phyloP scores from a whole-genome alignment of 192 early-diverging fungal species.

The Physocladia obscura region DNA sequence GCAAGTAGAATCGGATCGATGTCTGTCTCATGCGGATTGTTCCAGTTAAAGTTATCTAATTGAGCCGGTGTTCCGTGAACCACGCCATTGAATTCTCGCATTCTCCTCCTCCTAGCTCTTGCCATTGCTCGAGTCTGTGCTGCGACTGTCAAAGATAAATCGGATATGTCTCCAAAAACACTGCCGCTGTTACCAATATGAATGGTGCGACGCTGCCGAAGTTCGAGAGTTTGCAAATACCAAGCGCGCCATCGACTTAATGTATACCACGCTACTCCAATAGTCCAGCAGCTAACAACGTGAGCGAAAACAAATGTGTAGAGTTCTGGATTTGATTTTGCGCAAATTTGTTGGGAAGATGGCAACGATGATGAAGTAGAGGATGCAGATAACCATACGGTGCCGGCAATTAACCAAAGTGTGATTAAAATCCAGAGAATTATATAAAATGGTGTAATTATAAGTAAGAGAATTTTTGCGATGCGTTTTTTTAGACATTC shows the following conservation, averaged over 20 bases:
- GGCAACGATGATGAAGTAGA: too few relatives aligned
- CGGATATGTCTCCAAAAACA: neutral
- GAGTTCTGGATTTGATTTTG: constrained; percentile 8
- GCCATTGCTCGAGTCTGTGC: neutral
- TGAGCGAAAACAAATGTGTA: neutral
- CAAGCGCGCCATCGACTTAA: constrained; percentile 4
- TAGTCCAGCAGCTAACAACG: neutral
- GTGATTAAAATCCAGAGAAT: constrained; percentile 14
- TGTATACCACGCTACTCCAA: constrained; percentile 14
- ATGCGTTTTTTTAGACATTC: too few relatives aligned
- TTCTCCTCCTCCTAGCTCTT: neutral
- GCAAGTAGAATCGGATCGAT: constrained; percentile 7
- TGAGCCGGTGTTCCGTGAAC: neutral
- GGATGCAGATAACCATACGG: constrained; percentile 1
- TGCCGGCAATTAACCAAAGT: constrained; percentile 9
- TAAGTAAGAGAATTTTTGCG: neutral
- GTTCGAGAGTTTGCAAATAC: neutral
- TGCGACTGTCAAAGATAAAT: neutral
- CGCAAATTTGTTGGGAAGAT: too few relatives aligned
- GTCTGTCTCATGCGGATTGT: too few relatives aligned
- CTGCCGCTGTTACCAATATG: neutral
- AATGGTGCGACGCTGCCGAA: too few relatives aligned
- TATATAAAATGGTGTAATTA: neutral
- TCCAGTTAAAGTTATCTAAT: too few relatives aligned
- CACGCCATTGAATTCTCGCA: neutral